Evolutionary conservation across 257 asterid genomes (phyloP), one percentile per base, ranked within the genome.

Genomic region (Solanum appendiculatum): DNA sequence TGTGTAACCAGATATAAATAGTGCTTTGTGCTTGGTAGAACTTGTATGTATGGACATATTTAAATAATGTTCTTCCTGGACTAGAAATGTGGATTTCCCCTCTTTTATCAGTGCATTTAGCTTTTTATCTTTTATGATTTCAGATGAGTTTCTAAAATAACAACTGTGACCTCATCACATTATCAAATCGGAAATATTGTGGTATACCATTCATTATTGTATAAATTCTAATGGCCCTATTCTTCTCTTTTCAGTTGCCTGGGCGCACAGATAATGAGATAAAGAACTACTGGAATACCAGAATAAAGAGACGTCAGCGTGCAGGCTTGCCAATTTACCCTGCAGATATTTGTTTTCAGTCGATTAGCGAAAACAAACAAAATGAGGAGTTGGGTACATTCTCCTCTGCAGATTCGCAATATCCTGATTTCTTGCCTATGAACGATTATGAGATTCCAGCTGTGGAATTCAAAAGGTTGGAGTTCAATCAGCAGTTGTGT

Each of bases 191-290:
- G 44, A 81, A 81, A 81, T 81, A 33, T 31, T 81, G 85, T 48
- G 42, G 29, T 48, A 31, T 81, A 31, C 25, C 68, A 48, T 48
- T 81, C 69, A 31, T 51, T 48, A 9, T 81, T 48, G 73, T 70
- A 14, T 48, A 72, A 56, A 39, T 18, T 29, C 15, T 81, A 33
- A 81, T 10, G 21, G 6, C 68, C 20, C 44, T 81, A 20, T 81
- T 81, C 64, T 85, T 40, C 78, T 66, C 51, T 70, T 60, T 86
- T 56, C 88, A 93, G 96, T 88, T 93, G 70, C 96, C 96, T 37
- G 96, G 96, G 39, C 93, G 96, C 36, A 93, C 96, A 27, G 96
- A 93, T 85, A 93, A 93, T 18, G 96, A 93, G 91, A 93, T 93
- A 60, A 93, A 93, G 84, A 93, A 93, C 86, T 93, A 90, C 89